phyloP scores from a whole-genome alignment of 2,329 filamentous ascomycete species.

The Exophiala sideris region DNA sequence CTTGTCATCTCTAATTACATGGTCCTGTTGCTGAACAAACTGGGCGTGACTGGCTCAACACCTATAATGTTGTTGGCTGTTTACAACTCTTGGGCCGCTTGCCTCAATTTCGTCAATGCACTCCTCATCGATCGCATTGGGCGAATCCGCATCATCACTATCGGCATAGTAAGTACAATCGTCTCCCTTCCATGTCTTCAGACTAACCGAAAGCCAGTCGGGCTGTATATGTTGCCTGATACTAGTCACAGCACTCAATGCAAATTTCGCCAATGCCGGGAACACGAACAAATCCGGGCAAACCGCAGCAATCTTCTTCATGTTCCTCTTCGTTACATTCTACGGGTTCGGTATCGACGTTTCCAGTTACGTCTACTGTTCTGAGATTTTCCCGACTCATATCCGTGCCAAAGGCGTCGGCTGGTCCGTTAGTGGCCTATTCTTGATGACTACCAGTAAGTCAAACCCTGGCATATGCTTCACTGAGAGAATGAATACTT shows the following conservation, averaged over 20 bases:
- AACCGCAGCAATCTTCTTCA: slow-evolving; percentile 36
- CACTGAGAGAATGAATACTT: not conserved
- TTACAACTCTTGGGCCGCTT: slow-evolving; percentile 30
- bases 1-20: slow-evolving; percentile 44
- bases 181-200: not conserved
- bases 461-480: not conserved
- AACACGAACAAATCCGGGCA: slow-evolving; percentile 35
- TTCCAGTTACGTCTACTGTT: slow-evolving; percentile 26
- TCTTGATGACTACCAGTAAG: slow-evolving; percentile 10
- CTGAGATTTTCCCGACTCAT: slow-evolving; percentile 19
- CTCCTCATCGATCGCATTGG: slow-evolving; percentile 6
- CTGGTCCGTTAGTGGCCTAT: slow-evolving; percentile 28
- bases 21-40: slow-evolving; percentile 41
- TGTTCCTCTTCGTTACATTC: slow-evolving; percentile 38
- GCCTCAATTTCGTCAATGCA: slow-evolving; percentile 4
- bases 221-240: slow-evolving; percentile 34
- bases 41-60: slow-evolving; percentile 39
- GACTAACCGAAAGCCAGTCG: slow-evolving; percentile 30
- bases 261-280: slow-evolving; percentile 30
- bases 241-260: slow-evolving; percentile 36
- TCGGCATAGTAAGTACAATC: slow-evolving; percentile 11
- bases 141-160: not conserved
- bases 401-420: slow-evolving; percentile 15
- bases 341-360: slow-evolving; percentile 28
- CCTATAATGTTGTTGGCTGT: slow-evolving; percentile 43